Evolutionary conservation across 768 basidiomycete genomes (phyloP).

Genomic region (Cubamyces lactineus): DNA sequence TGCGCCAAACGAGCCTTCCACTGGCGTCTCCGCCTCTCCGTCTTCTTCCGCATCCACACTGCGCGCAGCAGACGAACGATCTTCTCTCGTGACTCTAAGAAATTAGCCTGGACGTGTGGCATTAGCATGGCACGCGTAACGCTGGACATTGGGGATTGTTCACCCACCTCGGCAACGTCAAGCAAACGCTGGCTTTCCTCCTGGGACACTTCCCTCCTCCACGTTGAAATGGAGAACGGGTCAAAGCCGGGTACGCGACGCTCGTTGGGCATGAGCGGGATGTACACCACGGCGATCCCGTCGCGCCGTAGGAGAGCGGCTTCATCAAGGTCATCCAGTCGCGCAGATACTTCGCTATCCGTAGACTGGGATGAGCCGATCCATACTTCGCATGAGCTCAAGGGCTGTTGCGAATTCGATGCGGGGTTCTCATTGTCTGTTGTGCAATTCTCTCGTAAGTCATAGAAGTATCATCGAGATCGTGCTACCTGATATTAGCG

Average conservation of each 20-base stretch:
- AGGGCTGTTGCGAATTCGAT: background rate
- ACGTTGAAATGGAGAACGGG: conserved; percentile 32
- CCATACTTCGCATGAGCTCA: conserved; percentile 33
- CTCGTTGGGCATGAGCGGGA: conserved; percentile 33
- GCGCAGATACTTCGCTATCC: conserved; percentile 22
- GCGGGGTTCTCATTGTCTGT: background rate
- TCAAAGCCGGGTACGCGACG: conserved; percentile 30
- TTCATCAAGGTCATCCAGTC: conserved; percentile 34
- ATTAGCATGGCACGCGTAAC: background rate
- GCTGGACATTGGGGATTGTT: background rate
- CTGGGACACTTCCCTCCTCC: conserved; percentile 29
- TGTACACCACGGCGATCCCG: conserved; percentile 33
- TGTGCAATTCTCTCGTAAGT: too few species aligned
- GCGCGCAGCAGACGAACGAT: conserved; percentile 32
- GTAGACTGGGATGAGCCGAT: conserved; percentile 30
- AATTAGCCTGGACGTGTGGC: conserved; percentile 25
- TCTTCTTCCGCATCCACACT: conserved; percentile 33
- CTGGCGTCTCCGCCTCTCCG: conserved; percentile 23
- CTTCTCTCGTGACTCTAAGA: conserved; percentile 30
- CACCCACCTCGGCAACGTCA: conserved; percentile 29
- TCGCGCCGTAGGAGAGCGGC: conserved; percentile 31
- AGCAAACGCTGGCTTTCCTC: conserved; percentile 31
- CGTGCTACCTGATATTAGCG: background rate
- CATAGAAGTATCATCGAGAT: too few species aligned
- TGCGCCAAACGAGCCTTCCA: conserved; percentile 23